These are phyloP conservation scores for Fusarium newnesense DNA, from an alignment of 2,329 filamentous ascomycete genomes.

Conservation along the genomic window DNA sequence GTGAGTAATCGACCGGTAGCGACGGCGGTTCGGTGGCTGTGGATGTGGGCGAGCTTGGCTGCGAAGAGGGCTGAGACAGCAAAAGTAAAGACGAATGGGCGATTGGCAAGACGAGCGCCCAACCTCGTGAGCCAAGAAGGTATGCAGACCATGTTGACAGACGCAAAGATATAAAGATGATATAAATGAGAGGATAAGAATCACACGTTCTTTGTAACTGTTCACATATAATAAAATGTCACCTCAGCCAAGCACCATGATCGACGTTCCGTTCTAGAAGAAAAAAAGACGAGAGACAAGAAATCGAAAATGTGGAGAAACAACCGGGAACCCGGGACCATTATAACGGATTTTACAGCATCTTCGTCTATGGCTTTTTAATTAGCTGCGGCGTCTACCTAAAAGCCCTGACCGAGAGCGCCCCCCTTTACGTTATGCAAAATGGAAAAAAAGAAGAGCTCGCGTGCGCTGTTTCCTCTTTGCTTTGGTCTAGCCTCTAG, in stretches of 20 bases:
- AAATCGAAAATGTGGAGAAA: neutral
- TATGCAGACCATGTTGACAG: neutral
- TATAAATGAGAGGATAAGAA: neutral
- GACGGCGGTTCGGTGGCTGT: conserved; percentile 47
- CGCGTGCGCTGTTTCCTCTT: conserved; percentile 21
- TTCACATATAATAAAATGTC: neutral
- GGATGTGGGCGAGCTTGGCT: conserved; percentile 48
- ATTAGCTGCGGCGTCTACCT: neutral
- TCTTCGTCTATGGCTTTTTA: neutral
- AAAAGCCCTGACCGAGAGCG: neutral
- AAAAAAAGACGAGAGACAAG: neutral
- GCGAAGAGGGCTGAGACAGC: conserved; percentile 44
- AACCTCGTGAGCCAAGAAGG: conserved; percentile 1
- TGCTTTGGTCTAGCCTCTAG: neutral
- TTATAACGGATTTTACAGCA: neutral
- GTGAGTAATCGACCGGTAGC: conserved; percentile 41
- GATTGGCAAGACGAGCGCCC: conserved; percentile 43
- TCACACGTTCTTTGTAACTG: neutral
- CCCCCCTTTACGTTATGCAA: conserved; percentile 15
- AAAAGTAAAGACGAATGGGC: conserved; percentile 47
- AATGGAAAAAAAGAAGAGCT: neutral
- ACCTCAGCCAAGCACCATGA: neutral
- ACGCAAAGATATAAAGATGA: no score
- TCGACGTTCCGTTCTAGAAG: conserved; percentile 13
- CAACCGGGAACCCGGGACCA: neutral